Base-by-base conservation (phyloP, 495 filamentous ascomycete genomes). In the Rhypophila decipiens region DNA sequence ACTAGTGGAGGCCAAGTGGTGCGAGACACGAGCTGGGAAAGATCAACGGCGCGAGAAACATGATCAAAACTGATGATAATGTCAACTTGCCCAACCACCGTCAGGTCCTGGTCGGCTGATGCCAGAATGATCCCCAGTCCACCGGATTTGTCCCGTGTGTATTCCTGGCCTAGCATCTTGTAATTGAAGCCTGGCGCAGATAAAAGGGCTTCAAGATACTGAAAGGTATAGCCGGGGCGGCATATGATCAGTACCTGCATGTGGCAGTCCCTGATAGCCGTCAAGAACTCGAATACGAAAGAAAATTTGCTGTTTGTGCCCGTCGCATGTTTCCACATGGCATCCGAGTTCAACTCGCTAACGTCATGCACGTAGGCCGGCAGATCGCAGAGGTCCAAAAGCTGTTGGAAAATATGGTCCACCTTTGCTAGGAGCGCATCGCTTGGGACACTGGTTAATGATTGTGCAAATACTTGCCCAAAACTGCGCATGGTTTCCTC, bases 241-340 rank as follows among this genome's bases (percentile, higher is more conserved):
- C 56, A 66, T n/a, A 76, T 17, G 17, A 76, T 63, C 13, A 74
- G 40, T 29, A 74, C 50, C 21, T 60, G 67, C 33, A 49, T 53
- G 22, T 67, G 52, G 38, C 61, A 51, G 22, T 59, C 58, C n/a
- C 49, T 47, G 12, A 72, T 20, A 4, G 35, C 33, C 8, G 54
- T 42, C 9, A 76, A 52, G 9, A 74, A 53, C 48, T 73, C 72
- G n/a, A 61, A 61, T 7, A 72, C 47, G 17, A 74, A 76, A 1
- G 60, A 61, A 39, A 70, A 72, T 35, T 76, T 76, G 46, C 59
- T 56, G 56, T 74, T 73, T 2, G 69, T 65, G 15, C 54, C 53
- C 23, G 62, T 58, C 4, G 65, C 59, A 23, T 73, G 65, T 42
- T 64, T 71, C 42, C 55, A 57, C 47, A 64, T 56, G 13, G 64